Evolutionary conservation across 176 grass and related monocot genomes (phyloP).

Genomic region (Cenchrus fungigraminus): DNA sequence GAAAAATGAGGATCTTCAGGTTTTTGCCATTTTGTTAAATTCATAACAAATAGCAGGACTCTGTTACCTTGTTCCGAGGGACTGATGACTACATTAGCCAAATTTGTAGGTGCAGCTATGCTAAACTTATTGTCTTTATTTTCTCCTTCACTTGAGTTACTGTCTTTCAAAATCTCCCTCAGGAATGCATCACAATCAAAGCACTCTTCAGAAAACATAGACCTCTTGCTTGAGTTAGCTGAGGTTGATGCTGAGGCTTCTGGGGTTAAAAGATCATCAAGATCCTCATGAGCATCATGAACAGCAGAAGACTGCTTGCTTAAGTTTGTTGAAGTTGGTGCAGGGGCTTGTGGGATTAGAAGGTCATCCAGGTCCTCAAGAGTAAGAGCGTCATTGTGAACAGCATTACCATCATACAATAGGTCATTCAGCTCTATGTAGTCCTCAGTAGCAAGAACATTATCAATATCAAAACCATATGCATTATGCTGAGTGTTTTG

Average conservation of each 20-base stretch:
- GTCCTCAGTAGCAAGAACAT: slow-evolving; percentile 38
- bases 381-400: slow-evolving; percentile 31
- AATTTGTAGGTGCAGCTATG: slow-evolving; percentile 27
- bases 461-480: slow-evolving; percentile 25
- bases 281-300: slow-evolving; percentile 42
- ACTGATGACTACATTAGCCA: slow-evolving; percentile 41
- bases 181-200: slow-evolving; percentile 58
- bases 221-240: slow-evolving; percentile 52
- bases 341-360: slow-evolving; percentile 38
- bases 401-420: neutral
- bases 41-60: neutral
- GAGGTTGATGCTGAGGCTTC: slow-evolving; percentile 61
- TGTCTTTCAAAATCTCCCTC: slow-evolving; percentile 34
- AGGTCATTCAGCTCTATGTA: slow-evolving; percentile 65
- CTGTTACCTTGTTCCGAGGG: slow-evolving; percentile 52
- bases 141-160: slow-evolving; percentile 22
- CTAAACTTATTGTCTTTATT: slow-evolving; percentile 30
- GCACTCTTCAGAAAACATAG: slow-evolving; percentile 54
- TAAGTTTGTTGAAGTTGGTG: slow-evolving; percentile 64
- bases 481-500: slow-evolving; percentile 16
- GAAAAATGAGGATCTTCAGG: neutral
- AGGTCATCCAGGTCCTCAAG: slow-evolving; percentile 42
- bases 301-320: slow-evolving; percentile 38
- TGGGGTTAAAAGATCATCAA: slow-evolving; percentile 59
- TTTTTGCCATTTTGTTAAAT: neutral